Percentiles rank a stretch among this genome's conserved stretches.
These are phyloP conservation scores for Cylindrotheca fusiformis DNA, from an alignment of 108 stramenopile genomes.

Conservation along the genomic window DNA sequence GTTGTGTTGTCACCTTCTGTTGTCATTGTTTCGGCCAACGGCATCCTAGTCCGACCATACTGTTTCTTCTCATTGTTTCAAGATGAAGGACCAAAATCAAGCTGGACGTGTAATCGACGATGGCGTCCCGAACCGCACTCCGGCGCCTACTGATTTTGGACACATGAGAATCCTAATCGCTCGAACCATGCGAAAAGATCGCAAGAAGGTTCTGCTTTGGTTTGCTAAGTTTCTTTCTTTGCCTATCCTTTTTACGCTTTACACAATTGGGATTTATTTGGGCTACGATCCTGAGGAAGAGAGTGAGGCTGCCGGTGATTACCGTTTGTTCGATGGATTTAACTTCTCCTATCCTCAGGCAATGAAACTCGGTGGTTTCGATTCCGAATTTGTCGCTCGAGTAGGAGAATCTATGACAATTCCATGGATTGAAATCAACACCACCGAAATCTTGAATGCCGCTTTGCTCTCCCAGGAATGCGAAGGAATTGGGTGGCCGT, in stretches of 20 bases:
- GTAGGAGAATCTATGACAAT: background rate
- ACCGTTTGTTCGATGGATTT: background rate
- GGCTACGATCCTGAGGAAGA: conserved; percentile 7
- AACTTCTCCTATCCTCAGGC: conserved; percentile 3
- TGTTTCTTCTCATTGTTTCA: no score
- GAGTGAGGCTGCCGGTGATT: conserved; percentile 1
- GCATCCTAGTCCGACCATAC: no score
- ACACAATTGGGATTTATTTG: conserved; percentile 29
- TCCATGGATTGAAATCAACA: background rate
- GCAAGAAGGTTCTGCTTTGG: conserved; percentile 18
- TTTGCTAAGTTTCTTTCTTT: conserved; percentile 17
- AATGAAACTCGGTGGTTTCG: conserved; percentile 1
- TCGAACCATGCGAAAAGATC: conserved; percentile 24
- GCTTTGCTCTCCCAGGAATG: background rate
- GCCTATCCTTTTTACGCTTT: conserved; percentile 28
- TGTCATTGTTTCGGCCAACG: no score
- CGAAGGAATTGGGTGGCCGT: conserved; percentile 4
- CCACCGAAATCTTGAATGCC: background rate
- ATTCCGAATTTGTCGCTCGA: conserved; percentile 1
- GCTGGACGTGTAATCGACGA: no score
- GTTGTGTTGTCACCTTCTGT: no score
- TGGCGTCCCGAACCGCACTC: no score
- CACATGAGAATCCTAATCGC: conserved; percentile 23
- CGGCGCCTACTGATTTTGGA: conserved; percentile 22
- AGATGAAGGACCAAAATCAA: no score